A percentile compares a stretch with the other conserved stretches of the same genome.
Conservation (phyloP, 441 rosid genomes). For the Theobroma grandiflorum region DNA sequence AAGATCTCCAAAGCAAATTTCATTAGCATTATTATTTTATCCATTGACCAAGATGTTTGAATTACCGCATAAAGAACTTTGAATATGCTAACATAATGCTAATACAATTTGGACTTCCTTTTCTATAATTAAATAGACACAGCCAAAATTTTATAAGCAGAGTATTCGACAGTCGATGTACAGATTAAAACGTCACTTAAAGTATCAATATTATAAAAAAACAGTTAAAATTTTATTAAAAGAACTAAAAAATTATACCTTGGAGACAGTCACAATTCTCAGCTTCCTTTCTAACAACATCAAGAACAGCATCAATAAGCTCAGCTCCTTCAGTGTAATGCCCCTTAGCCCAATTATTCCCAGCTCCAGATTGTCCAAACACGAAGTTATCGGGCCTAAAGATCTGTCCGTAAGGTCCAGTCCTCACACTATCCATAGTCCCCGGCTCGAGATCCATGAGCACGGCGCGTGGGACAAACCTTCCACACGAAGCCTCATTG, state of each 20-base stretch:
- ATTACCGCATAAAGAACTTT: background rate
- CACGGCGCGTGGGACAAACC: conserved; percentile 43
- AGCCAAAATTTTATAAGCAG: too few relatives aligned
- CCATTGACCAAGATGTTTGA: background rate
- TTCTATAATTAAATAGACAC: background rate
- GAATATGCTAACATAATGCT: background rate
- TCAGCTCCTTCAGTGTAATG: conserved; percentile 39
- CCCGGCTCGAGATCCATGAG: conserved; percentile 49
- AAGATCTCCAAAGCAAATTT: background rate
- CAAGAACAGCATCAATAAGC: conserved; percentile 33
- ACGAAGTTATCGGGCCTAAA: conserved; percentile 36
- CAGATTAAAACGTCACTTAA: background rate
- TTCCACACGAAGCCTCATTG: conserved; percentile 42
- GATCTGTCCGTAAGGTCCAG: conserved; percentile 44
- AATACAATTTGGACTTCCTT: background rate
- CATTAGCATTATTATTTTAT: background rate
- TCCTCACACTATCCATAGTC: conserved; percentile 44
- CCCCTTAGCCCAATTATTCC: conserved; percentile 62
- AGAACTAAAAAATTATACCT: conserved; percentile 15
- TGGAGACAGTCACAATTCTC: conserved; percentile 35
- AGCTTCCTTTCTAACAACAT: conserved; percentile 37
- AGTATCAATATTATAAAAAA: background rate
- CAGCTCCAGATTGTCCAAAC: conserved; percentile 49
- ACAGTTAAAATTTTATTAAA: background rate
- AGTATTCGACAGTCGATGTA: background rate